phyloP scores from a whole-genome alignment of 2,329 filamentous ascomycete genomes.

The Phyllosticta capitalensis region DNA sequence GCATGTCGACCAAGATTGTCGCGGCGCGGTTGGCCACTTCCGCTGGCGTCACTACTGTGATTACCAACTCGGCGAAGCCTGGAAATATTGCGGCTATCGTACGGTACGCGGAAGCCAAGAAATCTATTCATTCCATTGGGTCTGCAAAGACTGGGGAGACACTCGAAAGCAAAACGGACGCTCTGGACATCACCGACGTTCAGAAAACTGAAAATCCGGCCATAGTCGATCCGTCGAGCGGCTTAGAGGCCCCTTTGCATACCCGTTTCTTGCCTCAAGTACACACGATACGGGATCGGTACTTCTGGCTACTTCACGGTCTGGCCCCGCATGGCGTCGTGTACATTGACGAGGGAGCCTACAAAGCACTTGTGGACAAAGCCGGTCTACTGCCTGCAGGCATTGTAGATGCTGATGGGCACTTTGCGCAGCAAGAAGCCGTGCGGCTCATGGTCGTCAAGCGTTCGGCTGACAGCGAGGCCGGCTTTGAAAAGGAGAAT shows the following conservation, averaged over 20 bases:
- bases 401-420: slow-evolving; percentile 80
- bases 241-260: slow-evolving; percentile 52
- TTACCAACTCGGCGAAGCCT: slow-evolving; percentile 86
- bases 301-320: slow-evolving; percentile 95
- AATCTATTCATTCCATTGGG: slow-evolving; percentile 23
- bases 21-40: slow-evolving; percentile 87
- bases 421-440: slow-evolving; percentile 85
- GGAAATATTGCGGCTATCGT: slow-evolving; percentile 87
- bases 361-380: slow-evolving; percentile 69
- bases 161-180: slow-evolving; percentile 12
- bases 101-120: slow-evolving; percentile 61
- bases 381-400: slow-evolving; percentile 83
- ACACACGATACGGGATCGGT: slow-evolving; percentile 80
- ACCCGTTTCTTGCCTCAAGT: slow-evolving; percentile 83
- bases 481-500: slow-evolving; percentile 23
- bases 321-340: slow-evolving; percentile 81
- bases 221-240: slow-evolving; percentile 23
- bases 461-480: slow-evolving; percentile 23
- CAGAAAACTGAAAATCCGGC: background rate
- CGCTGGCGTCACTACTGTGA: slow-evolving; percentile 90
- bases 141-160: slow-evolving; percentile 19
- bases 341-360: slow-evolving; percentile 87
- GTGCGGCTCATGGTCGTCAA: slow-evolving; percentile 78
- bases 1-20: slow-evolving; percentile 96
- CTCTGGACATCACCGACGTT: background rate